phyloP scores from a whole-genome alignment of 2,329 filamentous ascomycete species.

The Trichophyton simii region DNA sequence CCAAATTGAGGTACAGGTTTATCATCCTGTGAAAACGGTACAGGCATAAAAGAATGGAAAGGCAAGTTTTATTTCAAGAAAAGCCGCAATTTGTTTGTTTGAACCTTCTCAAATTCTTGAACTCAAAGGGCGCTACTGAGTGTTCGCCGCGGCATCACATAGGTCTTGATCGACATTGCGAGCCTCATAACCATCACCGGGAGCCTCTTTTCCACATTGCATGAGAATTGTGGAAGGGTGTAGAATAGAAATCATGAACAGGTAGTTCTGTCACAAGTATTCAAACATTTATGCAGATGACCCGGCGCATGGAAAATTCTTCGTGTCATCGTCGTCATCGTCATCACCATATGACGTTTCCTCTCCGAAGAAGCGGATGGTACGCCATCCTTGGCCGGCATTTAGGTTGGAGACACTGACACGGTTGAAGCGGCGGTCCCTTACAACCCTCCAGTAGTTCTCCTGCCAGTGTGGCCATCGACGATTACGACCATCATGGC shows the following conservation, averaged over 20 bases:
- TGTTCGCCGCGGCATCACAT: background rate
- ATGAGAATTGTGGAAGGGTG: background rate
- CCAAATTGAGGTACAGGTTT: background rate
- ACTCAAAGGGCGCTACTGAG: background rate
- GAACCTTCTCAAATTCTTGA: background rate
- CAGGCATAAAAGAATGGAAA: background rate
- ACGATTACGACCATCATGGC: conserved; percentile 28
- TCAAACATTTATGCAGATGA: background rate
- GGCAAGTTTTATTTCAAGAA: background rate
- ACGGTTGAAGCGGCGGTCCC: conserved; percentile 11
- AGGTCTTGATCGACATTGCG: background rate
- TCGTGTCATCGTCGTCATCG: background rate
- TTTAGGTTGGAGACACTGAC: background rate
- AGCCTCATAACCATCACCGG: background rate
- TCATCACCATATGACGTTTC: background rate
- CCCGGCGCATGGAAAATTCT: background rate
- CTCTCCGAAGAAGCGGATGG: background rate
- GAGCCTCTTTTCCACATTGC: background rate
- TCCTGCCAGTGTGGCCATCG: conserved; percentile 24
- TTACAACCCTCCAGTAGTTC: conserved; percentile 17
- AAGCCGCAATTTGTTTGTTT: background rate
- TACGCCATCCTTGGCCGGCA: background rate
- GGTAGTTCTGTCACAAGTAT: background rate
- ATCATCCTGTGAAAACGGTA: background rate
- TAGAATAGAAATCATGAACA: background rate